Evolutionary conservation across 2,329 filamentous ascomycete genomes (phyloP).

Genomic region (Aspergillus sp.): DNA sequence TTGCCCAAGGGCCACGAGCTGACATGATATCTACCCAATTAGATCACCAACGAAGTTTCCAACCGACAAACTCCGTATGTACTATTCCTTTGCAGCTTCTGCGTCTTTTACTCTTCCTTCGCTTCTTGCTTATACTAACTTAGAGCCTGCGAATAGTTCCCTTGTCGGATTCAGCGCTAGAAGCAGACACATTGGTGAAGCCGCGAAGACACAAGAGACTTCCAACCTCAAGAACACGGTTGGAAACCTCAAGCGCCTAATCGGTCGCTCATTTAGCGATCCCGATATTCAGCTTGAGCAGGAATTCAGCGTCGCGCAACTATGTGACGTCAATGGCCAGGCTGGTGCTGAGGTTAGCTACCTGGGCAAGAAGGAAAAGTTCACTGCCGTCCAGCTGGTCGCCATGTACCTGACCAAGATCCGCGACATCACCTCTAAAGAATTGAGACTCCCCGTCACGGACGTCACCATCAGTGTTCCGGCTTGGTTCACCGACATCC

Average conservation of each 20-base stretch:
- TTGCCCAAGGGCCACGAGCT: conserved; percentile 10
- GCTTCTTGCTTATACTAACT: conserved; percentile 19
- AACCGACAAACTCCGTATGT: conserved; percentile 97
- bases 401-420: conserved; percentile 97
- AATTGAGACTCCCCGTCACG: conserved; percentile 86
- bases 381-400: conserved; percentile 88
- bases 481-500: conserved; percentile 93
- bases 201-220: conserved; percentile 97
- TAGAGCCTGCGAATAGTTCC: conserved; percentile 57
- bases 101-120: conserved; percentile 8
- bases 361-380: conserved; percentile 90
- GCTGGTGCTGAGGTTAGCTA: conserved; percentile 93
- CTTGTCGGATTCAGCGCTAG: conserved; percentile 95
- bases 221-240: conserved; percentile 99
- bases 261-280: conserved; percentile 81
- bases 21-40: conserved; percentile 20
- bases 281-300: conserved; percentile 93
- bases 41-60: conserved; percentile 99
- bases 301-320: conserved; percentile 79
- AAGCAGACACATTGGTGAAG: conserved; percentile 88
- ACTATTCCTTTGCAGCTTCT: conserved; percentile 8
- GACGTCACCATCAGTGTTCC: conserved; percentile 94
- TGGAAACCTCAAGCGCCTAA: conserved; percentile 85
- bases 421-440: conserved; percentile 79
- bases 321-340: conserved; percentile 89